Base-by-base conservation (phyloP, 2,329 filamentous ascomycete species). In the Scleromitrula shiraiana region DNA sequence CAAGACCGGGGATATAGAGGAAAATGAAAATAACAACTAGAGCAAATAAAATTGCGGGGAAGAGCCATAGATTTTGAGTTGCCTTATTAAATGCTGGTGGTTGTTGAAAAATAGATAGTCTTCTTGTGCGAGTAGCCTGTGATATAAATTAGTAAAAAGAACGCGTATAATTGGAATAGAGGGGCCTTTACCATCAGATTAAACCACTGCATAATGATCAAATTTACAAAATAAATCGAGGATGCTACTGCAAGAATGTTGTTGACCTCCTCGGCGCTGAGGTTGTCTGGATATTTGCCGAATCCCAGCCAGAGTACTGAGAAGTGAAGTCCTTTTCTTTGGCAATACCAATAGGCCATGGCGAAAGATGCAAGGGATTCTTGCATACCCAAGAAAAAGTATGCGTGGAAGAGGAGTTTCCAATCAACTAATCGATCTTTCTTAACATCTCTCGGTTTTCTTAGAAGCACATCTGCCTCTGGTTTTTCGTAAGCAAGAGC, bases 201-300 rank as follows among this genome's bases (percentile, higher is more conserved):
- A 70, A 88, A 88, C 72, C 81, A 82, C 70, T 86, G 82, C 83
- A 89, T 88, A 41, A 89, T 78, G 3, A 90, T 84, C 26, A 90
- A 68, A 50, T 80, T 89, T 55, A 88, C 77, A 58, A 89, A 90
- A 65, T 89, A 90, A 50, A 90, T 81, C 8, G 63, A 69, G 47
- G 41, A 70, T 42, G 59, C 45, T 52, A 49, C 59, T 35, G 39
- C 42, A 4, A 55, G 20, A 46, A 10, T 70, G 65, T 56, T 73
- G 74, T 27, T 20, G 59, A 78, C 79, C 49, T 79, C 72, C 2
- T 68, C 67, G 53, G 75, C 74, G 23, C 74, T 62, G 9, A 70
- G 66, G 9, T 63, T 58, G 0, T 60, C 66, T 41, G 68, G 65
- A 10, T 64, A 64, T 20, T 67, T 65, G 47, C 80, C 80, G 58